phyloP scores from a whole-genome alignment of 768 basidiomycete species.

The Coprinopsis cinerea region DNA sequence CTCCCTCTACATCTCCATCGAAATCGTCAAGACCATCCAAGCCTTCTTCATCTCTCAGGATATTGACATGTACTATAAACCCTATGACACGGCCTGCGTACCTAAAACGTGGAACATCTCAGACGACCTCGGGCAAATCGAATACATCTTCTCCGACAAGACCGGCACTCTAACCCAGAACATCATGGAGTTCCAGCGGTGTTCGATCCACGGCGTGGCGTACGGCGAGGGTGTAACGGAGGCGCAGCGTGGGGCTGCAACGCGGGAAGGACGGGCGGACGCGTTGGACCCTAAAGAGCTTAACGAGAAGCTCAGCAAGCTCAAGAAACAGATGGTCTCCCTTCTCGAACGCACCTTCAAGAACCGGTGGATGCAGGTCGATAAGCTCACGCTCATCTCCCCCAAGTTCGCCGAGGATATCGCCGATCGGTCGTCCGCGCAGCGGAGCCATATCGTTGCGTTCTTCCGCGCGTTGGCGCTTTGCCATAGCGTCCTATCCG shows the following conservation, averaged over 20 bases:
- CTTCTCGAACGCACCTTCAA: conserved; percentile 76
- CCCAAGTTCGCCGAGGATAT: conserved; percentile 81
- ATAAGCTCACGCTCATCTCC: conserved; percentile 83
- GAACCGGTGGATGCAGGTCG: conserved; percentile 77
- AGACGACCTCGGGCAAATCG: conserved; percentile 97
- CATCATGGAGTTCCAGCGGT: conserved; percentile 98
- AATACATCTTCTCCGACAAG: conserved; percentile 88
- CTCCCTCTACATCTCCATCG: conserved; percentile 94
- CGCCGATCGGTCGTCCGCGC: conserved; percentile 49
- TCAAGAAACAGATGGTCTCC: conserved; percentile 74
- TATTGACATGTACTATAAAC: conserved; percentile 91
- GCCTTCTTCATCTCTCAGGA: conserved; percentile 97
- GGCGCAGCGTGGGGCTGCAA: conserved; percentile 88
- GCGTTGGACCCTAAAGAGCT: conserved; percentile 67
- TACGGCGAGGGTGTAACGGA: conserved; percentile 97
- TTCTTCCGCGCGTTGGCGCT: conserved; percentile 96
- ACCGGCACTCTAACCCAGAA: conserved; percentile 98
- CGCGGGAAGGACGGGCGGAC: conserved; percentile 69
- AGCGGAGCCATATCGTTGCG: conserved; percentile 62
- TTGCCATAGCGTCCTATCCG: conserved; percentile 88
- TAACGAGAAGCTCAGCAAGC: conserved; percentile 49
- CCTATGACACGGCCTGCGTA: conserved; percentile 81
- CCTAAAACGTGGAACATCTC: conserved; percentile 99
- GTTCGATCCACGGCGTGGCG: conserved; percentile 73
- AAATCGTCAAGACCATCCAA: conserved; percentile 97